Base-by-base conservation (phyloP, 2,329 filamentous ascomycete species). In the Phialocephala subalpina region DNA sequence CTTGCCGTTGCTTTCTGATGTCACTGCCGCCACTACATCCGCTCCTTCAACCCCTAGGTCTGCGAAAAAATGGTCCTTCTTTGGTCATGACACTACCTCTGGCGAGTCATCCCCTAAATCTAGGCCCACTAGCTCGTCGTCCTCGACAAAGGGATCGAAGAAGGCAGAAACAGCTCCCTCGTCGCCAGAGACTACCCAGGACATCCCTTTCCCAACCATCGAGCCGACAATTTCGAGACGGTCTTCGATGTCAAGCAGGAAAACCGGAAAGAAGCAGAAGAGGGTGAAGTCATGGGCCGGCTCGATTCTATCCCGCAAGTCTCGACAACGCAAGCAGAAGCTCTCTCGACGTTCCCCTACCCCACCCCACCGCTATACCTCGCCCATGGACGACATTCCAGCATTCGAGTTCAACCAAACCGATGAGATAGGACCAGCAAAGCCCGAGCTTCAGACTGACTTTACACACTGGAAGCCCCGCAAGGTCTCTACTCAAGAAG, bases 241-340 rank as follows among this genome's bases (percentile, higher is more conserved):
- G 61, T 73, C 73, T 35, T 76, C 73, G 0, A 65, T 72, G 55
- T 73, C 74, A 2, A 53, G 38, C 38, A 71, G 72, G 47, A 77
- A 77, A 56, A 70, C 73, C 16, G 79, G 73, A 65, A 86, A 83
- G 79, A 86, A 86, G 68, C 86, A 90, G 75, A 94, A 92, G 80
- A 92, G 92, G 77, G 92, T 95, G 65, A 93, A 92, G 74, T 83
- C 81, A 14, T 86, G 83, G 83, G 83, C 83, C 47, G 83, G 82
- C 22, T 80, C 82, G 9, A 83, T 86, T 62, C 73, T 86, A 53
- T 82, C 81, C 18, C 78, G 82, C 27, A 84, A 83, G 70, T 77
- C 79, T 45, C 83, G 83, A 66, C 79, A 80, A 59, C 78, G 81
- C 60, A 75, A 83, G 72, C 76, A 77, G 52, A 81, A 82, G 65